A percentile compares a stretch with the other conserved stretches of the same genome.
Conservation (phyloP, 176 grass and related monocot species). For the Phoenix dactylifera region DNA sequence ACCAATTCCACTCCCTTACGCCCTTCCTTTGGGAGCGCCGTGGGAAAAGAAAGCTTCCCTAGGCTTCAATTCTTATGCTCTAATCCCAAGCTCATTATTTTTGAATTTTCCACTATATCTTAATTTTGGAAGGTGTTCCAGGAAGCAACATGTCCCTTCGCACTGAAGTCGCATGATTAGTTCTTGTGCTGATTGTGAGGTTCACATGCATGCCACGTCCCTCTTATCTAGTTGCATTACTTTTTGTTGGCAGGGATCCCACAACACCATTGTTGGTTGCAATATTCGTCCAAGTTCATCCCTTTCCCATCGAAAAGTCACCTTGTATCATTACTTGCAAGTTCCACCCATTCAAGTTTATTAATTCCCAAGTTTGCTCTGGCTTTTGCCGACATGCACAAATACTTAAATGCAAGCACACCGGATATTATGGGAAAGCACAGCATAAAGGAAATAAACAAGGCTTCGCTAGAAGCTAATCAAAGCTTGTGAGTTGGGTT, state of each 20-base stretch:
- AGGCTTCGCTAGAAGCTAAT: too few relatives aligned
- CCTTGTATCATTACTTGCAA: constrained; percentile 24
- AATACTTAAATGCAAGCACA: neutral
- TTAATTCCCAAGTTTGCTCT: neutral
- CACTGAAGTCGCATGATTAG: neutral
- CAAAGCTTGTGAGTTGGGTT: too few relatives aligned
- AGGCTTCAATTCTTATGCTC: too few relatives aligned
- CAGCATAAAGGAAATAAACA: too few relatives aligned
- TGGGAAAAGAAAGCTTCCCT: too few relatives aligned
- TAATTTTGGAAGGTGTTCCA: neutral
- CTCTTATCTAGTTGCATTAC: constrained; percentile 1
- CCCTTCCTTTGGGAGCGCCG: too few relatives aligned
- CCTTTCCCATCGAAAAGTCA: too few relatives aligned
- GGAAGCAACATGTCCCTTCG: constrained; percentile 4
- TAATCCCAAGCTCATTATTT: too few relatives aligned
- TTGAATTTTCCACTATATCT: too few relatives aligned
- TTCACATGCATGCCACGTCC: constrained; percentile 15
- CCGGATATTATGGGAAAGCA: neutral
- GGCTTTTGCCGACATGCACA: neutral
- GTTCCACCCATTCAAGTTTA: neutral
- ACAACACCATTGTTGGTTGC: constrained; percentile 7
- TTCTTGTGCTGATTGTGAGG: neutral
- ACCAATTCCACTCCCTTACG: too few relatives aligned
- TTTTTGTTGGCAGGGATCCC: constrained; percentile 25
- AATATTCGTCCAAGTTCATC: neutral